Evolutionary conservation across 257 asterid species (phyloP).

Genomic region (Rhazya stricta): DNA sequence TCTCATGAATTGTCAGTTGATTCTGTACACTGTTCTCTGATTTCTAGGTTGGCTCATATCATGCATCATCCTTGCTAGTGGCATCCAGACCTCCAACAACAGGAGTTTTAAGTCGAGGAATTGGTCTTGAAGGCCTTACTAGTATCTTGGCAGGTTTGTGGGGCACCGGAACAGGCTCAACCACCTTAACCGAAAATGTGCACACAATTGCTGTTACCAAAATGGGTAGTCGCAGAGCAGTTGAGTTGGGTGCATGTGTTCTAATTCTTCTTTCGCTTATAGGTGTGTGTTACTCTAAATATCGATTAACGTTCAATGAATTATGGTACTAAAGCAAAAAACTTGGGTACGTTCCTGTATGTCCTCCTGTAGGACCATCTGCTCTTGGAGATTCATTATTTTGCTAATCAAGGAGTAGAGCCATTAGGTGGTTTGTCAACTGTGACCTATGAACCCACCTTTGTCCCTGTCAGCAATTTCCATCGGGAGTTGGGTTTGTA

Average conservation of each 20-base stretch:
- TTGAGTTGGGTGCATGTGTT: conserved; percentile 76
- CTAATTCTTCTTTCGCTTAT: conserved; percentile 70
- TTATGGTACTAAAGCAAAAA: background rate
- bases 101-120: conserved; percentile 91
- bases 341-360: background rate
- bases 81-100: conserved; percentile 98
- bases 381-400: background rate
- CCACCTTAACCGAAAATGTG: conserved; percentile 94
- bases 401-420: background rate
- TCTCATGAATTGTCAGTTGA: conserved; percentile 1
- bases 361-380: background rate
- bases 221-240: conserved; percentile 97
- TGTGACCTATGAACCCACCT: background rate
- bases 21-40: conserved; percentile 6
- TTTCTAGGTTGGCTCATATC: conserved; percentile 88
- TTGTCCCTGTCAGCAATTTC: background rate
- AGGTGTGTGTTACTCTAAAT: conserved; percentile 38
- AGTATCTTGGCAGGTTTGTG: conserved; percentile 94
- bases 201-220: conserved; percentile 98
- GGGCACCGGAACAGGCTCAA: conserved; percentile 95
- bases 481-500: background rate
- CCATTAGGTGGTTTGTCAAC: background rate
- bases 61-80: conserved; percentile 86
- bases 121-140: conserved; percentile 96
- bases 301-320: background rate